These are phyloP conservation scores for Gloeophyllum trabeum DNA, from an alignment of 768 basidiomycete genomes.

Conservation along the genomic window DNA sequence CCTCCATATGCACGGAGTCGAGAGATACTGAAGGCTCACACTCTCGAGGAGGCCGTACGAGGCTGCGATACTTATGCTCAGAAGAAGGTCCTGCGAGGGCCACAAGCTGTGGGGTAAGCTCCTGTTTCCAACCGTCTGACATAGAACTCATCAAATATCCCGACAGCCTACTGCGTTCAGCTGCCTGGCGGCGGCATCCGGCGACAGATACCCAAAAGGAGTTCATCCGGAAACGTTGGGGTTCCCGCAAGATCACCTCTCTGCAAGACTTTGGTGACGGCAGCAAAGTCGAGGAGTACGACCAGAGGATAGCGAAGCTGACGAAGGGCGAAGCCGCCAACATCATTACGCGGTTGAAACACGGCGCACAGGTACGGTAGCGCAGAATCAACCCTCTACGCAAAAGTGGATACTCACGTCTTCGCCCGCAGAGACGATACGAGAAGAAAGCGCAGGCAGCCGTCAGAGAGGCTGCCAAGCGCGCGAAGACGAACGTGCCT, in stretches of 20 bases:
- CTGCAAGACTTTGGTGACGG: conserved; percentile 8
- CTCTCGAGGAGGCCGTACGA: conserved; percentile 47
- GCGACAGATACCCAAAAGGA: conserved; percentile 53
- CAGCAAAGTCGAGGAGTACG: conserved; percentile 10
- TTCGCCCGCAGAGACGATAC: conserved; percentile 38
- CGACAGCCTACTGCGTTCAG: conserved; percentile 45
- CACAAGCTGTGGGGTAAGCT: conserved; percentile 36
- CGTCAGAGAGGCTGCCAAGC: conserved; percentile 25
- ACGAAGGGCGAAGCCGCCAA: conserved; percentile 76
- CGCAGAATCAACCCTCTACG: not conserved
- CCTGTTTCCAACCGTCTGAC: conserved; percentile 3
- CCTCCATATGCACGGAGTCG: conserved; percentile 46
- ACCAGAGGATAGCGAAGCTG: conserved; percentile 28
- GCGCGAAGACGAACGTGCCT: conserved; percentile 48
- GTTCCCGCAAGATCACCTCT: conserved; percentile 7
- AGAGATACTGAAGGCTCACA: conserved; percentile 38
- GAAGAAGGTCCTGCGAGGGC: conserved; percentile 41
- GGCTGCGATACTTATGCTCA: conserved; percentile 61
- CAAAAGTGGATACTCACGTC: not conserved
- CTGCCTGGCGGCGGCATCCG: conserved; percentile 51
- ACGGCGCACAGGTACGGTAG: conserved; percentile 53
- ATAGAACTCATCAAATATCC: not conserved
- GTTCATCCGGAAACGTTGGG: conserved; percentile 43
- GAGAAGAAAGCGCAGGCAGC: conserved; percentile 36
- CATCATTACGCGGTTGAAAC: conserved; percentile 66